A percentile compares a stretch with the other conserved stretches of the same genome.
These are phyloP conservation scores for Glebionis coronaria DNA, from an alignment of 129 eudicot species.

Conservation along the genomic window DNA sequence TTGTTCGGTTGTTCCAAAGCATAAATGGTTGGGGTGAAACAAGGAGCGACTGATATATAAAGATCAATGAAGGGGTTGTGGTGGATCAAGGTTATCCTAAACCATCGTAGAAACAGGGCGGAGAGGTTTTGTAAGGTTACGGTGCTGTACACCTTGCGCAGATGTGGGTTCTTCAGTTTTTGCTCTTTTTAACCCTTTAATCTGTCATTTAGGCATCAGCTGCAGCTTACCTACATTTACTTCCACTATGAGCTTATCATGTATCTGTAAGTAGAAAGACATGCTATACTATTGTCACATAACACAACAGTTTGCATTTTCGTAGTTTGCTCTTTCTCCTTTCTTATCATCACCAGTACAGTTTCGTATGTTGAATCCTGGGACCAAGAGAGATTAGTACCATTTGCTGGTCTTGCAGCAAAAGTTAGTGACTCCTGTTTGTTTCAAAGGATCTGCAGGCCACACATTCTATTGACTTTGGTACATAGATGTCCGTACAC, in stretches of 20 bases:
- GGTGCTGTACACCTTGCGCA: not conserved
- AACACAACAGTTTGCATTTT: not conserved
- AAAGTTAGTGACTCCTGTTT: too few relatives aligned
- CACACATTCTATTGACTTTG: not conserved
- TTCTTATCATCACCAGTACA: not conserved
- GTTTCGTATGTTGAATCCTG: not conserved
- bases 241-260: not conserved
- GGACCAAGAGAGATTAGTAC: not conserved
- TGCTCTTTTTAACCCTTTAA: not conserved
- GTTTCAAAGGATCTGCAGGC: not conserved
- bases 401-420: too few relatives aligned
- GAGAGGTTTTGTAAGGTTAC: too few relatives aligned
- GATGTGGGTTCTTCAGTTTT: not conserved
- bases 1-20: too few relatives aligned
- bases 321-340: not conserved
- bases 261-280: too few relatives aligned
- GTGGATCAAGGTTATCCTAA: too few relatives aligned
- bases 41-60: too few relatives aligned
- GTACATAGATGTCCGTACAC: not conserved
- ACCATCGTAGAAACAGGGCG: too few relatives aligned
- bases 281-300: not conserved
- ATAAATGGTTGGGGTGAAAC: too few relatives aligned
- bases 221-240: not conserved
- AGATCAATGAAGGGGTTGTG: too few relatives aligned
- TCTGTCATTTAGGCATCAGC: not conserved